Evolutionary conservation across 192 early-diverging fungal genomes (phyloP), one percentile per base, ranked within the genome.

Genomic region (Gigaspora rosea): DNA sequence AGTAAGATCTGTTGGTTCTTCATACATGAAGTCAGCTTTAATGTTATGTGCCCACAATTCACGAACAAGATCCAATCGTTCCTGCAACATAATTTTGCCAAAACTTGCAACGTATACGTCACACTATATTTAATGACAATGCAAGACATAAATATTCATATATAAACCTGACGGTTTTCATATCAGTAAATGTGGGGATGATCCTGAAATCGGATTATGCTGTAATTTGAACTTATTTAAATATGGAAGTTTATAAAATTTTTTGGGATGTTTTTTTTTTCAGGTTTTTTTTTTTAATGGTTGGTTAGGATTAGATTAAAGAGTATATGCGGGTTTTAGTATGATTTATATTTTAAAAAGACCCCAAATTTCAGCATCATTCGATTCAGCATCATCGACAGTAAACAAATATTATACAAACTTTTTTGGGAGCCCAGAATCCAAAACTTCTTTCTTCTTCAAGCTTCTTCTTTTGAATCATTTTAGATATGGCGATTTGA

Each of bases 101-200:
- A 95, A 94, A 46, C 94, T 94, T 4, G 94, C 93, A 11, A 97
- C 90, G 65, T 89, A 90, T 0, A 94, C 87, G 84, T 92, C 88
- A 81, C 93, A 92, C 48, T 90, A 79, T 84, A 90, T 83, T 73
- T 87, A 81, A 88, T 85, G 20, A 84, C 62, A 35, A 86, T 87
- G 80, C 88, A 89, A 56, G 52, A 56, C 15, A 56, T 18, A 56
- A 56, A 56, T 56, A 48, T 27, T 27, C 27, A 27, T 27, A 27
- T 27, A 27, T 27, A 27, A 0, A 27, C 27, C 27, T 27, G 1
- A 27, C 27, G 1, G 27, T 27, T 27, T 27, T 27, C 27, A 27
- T 27, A 27, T 27, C 27, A 27, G 27, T 27, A 27, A 27, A 27
- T 27, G 27, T 27, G 27, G 27, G 27, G 27, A 27, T 27, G 27